These are phyloP conservation scores for Fallopia convolvulus DNA, from an alignment of 148 eudicot species.

Conservation along the genomic window DNA sequence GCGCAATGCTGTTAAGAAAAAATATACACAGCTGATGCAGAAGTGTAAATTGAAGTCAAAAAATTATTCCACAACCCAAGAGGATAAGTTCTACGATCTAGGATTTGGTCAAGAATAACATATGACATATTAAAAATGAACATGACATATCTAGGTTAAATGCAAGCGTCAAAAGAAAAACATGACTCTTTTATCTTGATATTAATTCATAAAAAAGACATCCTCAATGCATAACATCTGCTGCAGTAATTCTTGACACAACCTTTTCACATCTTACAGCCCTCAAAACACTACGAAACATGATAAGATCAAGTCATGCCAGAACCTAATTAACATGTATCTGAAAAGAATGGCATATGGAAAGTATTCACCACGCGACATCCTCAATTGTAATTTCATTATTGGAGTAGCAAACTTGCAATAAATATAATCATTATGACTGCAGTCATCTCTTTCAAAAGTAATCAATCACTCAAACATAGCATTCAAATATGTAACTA, in stretches of 20 bases:
- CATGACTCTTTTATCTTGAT: neutral
- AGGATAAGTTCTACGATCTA: neutral
- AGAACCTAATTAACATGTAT: neutral
- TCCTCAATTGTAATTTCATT: too few relatives aligned
- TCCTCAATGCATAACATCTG: neutral
- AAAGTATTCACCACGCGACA: too few relatives aligned
- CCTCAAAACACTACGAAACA: neutral
- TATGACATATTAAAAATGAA: neutral
- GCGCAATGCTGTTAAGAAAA: too few relatives aligned
- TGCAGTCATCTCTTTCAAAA: neutral
- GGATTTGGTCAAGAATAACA: neutral
- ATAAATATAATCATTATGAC: neutral
- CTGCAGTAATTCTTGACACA: neutral
- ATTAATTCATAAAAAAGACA: neutral
- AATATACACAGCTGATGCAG: neutral
- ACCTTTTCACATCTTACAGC: neutral
- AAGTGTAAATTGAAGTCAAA: neutral
- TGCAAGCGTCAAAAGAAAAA: neutral
- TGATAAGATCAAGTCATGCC: neutral
- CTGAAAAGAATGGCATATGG: too few relatives aligned
- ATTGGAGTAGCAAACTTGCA: neutral
- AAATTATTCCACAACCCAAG: neutral
- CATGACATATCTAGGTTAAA: neutral
- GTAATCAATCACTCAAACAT: neutral
- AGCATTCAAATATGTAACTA: neutral